Conservation (phyloP, 2,329 filamentous ascomycete genomes). For the Chrysoporthe cubensis region DNA sequence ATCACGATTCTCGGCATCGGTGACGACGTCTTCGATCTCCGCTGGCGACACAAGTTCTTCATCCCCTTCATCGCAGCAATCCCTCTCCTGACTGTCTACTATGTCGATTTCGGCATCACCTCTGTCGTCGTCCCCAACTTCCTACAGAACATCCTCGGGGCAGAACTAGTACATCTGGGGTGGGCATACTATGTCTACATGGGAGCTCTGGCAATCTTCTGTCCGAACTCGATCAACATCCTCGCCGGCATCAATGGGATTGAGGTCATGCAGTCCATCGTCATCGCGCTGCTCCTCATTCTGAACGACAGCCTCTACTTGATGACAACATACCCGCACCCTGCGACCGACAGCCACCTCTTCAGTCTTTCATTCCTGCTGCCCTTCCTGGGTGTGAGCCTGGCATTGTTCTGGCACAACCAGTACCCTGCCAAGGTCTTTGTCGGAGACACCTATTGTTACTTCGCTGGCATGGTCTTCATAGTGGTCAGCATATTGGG, state of each 20-base stretch:
- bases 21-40: slow-evolving; percentile 96
- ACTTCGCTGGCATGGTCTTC: slow-evolving; percentile 99
- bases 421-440: slow-evolving; percentile 96
- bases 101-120: slow-evolving; percentile 97
- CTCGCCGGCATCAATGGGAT: slow-evolving; percentile 99
- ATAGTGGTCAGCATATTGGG: slow-evolving; percentile 95
- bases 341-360: slow-evolving; percentile 91
- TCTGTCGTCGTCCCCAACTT: slow-evolving; percentile 89
- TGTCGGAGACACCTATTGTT: slow-evolving; percentile 98
- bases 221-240: slow-evolving; percentile 98
- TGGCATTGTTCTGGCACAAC: slow-evolving; percentile 87
- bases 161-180: slow-evolving; percentile 78
- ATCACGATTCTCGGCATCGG: slow-evolving; percentile 90
- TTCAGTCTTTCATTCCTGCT: slow-evolving; percentile 95
- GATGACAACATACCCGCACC: slow-evolving; percentile 81
- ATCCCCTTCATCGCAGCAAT: slow-evolving; percentile 94
- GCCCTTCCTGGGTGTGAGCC: slow-evolving; percentile 90
- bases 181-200: slow-evolving; percentile 94
- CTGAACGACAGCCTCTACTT: slow-evolving; percentile 91
- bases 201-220: slow-evolving; percentile 95
- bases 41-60: slow-evolving; percentile 98
- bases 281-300: slow-evolving; percentile 81
- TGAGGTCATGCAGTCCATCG: slow-evolving; percentile 91
- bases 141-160: slow-evolving; percentile 79
- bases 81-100: slow-evolving; percentile 94